These are phyloP conservation scores for Aspergillus biplanus DNA, from an alignment of 495 filamentous ascomycete species.

Conservation along the genomic window DNA sequence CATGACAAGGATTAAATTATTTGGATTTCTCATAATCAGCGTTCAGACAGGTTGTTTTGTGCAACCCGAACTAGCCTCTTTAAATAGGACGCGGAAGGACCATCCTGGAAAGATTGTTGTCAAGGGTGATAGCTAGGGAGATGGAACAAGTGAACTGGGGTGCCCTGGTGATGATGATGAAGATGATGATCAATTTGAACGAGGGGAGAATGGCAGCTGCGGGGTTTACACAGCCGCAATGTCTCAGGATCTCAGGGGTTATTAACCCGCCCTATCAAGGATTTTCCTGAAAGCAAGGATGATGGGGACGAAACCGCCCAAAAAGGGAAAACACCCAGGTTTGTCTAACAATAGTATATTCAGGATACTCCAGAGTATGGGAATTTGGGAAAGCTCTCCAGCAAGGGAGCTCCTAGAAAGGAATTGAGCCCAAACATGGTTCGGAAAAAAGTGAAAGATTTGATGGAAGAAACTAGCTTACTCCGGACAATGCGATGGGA, in stretches of 20 bases:
- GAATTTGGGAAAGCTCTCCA: background rate
- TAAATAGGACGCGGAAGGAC: background rate
- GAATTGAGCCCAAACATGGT: conserved; percentile 15
- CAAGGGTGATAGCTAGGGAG: conserved; percentile 14
- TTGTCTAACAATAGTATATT: background rate
- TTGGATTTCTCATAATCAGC: conserved; percentile 19
- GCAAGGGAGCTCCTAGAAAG: conserved; percentile 17
- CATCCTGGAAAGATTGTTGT: conserved; percentile 13
- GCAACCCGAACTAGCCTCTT: conserved; percentile 3
- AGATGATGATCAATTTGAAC: background rate
- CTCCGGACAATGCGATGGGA: background rate
- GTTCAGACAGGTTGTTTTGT: conserved; percentile 12
- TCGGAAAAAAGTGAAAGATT: conserved; percentile 1
- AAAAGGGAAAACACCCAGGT: background rate
- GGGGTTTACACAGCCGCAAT: background rate
- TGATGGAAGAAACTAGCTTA: conserved; percentile 12
- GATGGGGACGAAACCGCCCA: background rate
- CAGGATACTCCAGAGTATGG: background rate
- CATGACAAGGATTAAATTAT: conserved; percentile 20
- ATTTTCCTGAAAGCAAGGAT: conserved; percentile 1
- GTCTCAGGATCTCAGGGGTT: conserved; percentile 1
- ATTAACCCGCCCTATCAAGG: background rate
- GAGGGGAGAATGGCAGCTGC: background rate
- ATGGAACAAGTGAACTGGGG: background rate
- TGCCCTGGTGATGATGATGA: background rate